These are phyloP conservation scores for Sporisorium iseilematis-ciliati DNA, from an alignment of 1,284 basidiomycete species.

Conservation along the genomic window DNA sequence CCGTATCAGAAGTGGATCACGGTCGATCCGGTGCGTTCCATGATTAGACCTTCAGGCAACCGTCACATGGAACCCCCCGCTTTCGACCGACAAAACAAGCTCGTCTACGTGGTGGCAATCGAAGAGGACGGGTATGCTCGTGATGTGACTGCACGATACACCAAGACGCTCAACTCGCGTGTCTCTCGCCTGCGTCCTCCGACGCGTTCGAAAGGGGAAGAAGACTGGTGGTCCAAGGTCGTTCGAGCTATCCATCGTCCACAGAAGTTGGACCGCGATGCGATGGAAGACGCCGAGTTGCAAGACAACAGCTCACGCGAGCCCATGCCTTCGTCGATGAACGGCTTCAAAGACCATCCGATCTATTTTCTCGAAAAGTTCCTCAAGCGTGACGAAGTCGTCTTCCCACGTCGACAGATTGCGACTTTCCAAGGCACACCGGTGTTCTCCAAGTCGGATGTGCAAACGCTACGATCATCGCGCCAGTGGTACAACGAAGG, in stretches of 20 bases:
- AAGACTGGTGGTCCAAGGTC: conserved; percentile 81
- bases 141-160: conserved; percentile 75
- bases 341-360: conserved; percentile 95
- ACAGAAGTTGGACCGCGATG: conserved; percentile 79
- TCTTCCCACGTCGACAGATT: conserved; percentile 82
- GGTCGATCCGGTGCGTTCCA: conserved; percentile 83
- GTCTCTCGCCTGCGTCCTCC: conserved; percentile 85
- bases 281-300: conserved; percentile 93
- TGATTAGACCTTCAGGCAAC: conserved; percentile 65
- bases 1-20: conserved; percentile 92
- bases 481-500: conserved; percentile 96
- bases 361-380: conserved; percentile 90
- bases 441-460: conserved; percentile 88
- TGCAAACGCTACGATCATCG: conserved; percentile 85
- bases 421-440: conserved; percentile 92
- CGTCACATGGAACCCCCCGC: conserved; percentile 80
- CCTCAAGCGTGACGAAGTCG: conserved; percentile 86
- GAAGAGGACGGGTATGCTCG: conserved; percentile 81
- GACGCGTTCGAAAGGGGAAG: conserved; percentile 75
- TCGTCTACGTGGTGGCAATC: conserved; percentile 92
- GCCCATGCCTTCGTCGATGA: conserved; percentile 92
- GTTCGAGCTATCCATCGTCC: conserved; percentile 70
- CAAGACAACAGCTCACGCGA: conserved; percentile 82
- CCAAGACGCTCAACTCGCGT: conserved; percentile 84
- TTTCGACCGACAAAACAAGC: conserved; percentile 79